These are phyloP conservation scores for Ensete glaucum DNA, from an alignment of 176 grass and related monocot genomes.

Conservation along the genomic window DNA sequence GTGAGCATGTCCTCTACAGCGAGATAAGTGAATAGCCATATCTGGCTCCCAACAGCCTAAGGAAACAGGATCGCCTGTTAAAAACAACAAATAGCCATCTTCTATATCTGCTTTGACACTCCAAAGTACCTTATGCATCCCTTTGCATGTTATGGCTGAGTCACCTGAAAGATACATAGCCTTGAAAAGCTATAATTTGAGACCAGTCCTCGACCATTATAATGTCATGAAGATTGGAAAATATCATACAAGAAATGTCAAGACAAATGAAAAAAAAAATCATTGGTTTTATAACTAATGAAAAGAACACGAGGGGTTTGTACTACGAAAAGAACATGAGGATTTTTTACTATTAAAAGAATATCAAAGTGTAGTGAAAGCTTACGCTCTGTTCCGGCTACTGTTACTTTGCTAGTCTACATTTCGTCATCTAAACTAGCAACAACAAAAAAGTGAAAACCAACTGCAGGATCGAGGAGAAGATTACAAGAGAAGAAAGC, in stretches of 20 bases:
- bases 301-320: neutral
- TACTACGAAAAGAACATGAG: too few relatives aligned
- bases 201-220: neutral
- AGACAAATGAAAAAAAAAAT: neutral
- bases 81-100: slow-evolving; percentile 54
- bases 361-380: too few relatives aligned
- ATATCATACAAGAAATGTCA: neutral
- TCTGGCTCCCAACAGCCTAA: slow-evolving; percentile 80
- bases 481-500: neutral
- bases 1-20: slow-evolving; percentile 40
- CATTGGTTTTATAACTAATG: neutral
- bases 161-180: slow-evolving; percentile 37
- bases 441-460: neutral
- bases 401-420: neutral
- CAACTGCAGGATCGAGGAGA: neutral
- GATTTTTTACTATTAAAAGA: too few relatives aligned
- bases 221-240: neutral
- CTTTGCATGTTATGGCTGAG: slow-evolving; percentile 53
- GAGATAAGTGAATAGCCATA: slow-evolving; percentile 63
- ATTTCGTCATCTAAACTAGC: neutral
- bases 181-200: slow-evolving; percentile 18
- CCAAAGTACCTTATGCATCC: slow-evolving; percentile 73
- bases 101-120: slow-evolving; percentile 63
- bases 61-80: slow-evolving; percentile 73
- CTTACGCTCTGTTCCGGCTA: too few relatives aligned